Evolutionary conservation across 208 protist species (phyloP).

Genomic region (Naegleria lovaniensis): DNA sequence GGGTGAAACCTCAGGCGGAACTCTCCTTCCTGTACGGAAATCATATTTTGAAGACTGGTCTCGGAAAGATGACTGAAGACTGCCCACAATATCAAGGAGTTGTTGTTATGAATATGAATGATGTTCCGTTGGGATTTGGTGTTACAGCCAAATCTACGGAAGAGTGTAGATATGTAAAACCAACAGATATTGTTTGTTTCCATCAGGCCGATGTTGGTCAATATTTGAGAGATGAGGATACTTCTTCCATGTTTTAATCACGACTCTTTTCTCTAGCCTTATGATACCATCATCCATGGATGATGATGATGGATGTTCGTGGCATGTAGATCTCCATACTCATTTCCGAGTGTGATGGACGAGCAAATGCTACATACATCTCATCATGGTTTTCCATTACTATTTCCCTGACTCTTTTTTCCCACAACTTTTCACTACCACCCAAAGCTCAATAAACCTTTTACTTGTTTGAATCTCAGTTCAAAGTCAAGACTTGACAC

Average conservation of each 20-base stretch:
- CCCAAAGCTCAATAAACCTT: too few relatives aligned
- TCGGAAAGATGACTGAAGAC: constrained; percentile 95
- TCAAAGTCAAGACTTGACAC: too few relatives aligned
- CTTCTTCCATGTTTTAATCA: background rate
- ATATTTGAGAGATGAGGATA: constrained; percentile 88
- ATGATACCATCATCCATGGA: too few relatives aligned
- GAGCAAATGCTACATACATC: too few relatives aligned
- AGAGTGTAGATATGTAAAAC: constrained; percentile 90
- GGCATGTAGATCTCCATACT: too few relatives aligned
- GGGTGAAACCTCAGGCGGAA: constrained; percentile 97
- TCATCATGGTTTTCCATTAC: too few relatives aligned
- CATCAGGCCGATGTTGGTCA: constrained; percentile 96
- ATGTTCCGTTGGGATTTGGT: constrained; percentile 94
- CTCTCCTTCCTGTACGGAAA: constrained; percentile 98
- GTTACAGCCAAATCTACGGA: constrained; percentile 87
- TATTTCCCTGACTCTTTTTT: too few relatives aligned
- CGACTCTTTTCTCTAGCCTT: too few relatives aligned
- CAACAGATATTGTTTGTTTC: constrained; percentile 89
- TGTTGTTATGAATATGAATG: constrained; percentile 91
- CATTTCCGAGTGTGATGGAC: too few relatives aligned
- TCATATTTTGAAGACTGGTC: constrained; percentile 91
- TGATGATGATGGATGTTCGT: too few relatives aligned
- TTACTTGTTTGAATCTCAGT: too few relatives aligned
- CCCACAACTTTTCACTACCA: too few relatives aligned
- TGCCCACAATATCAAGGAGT: constrained; percentile 94